phyloP scores from a whole-genome alignment of 805 yeast genomes.

The Barnettozyma wickerhamii region DNA sequence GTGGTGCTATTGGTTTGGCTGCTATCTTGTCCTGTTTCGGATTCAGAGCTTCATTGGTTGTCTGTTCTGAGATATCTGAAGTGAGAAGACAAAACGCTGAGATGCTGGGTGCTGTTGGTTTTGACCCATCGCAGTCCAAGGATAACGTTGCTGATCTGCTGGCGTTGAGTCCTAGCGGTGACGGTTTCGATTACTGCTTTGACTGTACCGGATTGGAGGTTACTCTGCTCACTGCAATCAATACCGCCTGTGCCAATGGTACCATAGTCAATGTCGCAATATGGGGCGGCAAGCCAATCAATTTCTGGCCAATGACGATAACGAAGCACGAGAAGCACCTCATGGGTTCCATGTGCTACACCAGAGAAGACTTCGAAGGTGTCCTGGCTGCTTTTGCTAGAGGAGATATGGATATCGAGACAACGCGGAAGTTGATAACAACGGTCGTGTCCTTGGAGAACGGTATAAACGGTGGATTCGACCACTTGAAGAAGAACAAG shows the following conservation, averaged over 20 bases:
- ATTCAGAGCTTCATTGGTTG: conserved; percentile 37
- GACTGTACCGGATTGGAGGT: conserved; percentile 54
- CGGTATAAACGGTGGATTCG: conserved; percentile 50
- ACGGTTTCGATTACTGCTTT: conserved; percentile 46
- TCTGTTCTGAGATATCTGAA: conserved; percentile 47
- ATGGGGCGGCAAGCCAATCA: conserved; percentile 50
- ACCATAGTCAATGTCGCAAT: conserved; percentile 61
- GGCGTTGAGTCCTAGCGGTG: conserved; percentile 34
- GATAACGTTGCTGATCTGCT: conserved; percentile 35
- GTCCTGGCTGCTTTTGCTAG: conserved; percentile 47
- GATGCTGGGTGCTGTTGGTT: conserved; percentile 41
- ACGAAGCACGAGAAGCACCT: conserved; percentile 50
- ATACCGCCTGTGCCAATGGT: conserved; percentile 49
- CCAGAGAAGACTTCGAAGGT: conserved; percentile 50
- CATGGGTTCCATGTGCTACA: conserved; percentile 61
- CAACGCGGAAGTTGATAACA: conserved; percentile 46
- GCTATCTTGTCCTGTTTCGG: conserved; percentile 48
- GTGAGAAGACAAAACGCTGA: conserved; percentile 46
- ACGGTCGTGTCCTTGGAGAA: conserved; percentile 46
- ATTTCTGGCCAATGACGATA: conserved; percentile 50
- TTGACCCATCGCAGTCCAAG: conserved; percentile 41
- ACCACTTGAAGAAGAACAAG: conserved; percentile 46
- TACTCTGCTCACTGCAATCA: conserved; percentile 48
- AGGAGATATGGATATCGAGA: conserved; percentile 42
- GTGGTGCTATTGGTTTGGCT: conserved; percentile 53